These are phyloP conservation scores for Artemisia tridentata DNA, from an alignment of 129 eudicot species.

Conservation along the genomic window DNA sequence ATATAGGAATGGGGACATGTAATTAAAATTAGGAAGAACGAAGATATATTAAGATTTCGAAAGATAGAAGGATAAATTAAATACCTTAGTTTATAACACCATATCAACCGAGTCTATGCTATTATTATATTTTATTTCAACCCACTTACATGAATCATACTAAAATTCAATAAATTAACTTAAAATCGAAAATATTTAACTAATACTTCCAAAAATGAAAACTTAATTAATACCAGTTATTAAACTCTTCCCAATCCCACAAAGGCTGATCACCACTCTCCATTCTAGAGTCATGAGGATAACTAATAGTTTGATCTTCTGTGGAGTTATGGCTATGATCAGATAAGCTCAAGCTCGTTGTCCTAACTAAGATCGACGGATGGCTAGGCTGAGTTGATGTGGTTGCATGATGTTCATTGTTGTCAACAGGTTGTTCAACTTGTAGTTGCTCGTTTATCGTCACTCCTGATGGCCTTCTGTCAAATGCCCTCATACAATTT, in stretches of 20 bases:
- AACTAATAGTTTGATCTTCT: constrained; percentile 20
- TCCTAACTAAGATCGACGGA: constrained; percentile 3
- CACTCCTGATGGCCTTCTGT: constrained; percentile 40
- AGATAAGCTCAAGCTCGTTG: constrained; percentile 5
- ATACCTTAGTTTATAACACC: too few relatives aligned
- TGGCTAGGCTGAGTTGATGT: constrained; percentile 16
- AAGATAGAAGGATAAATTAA: too few relatives aligned
- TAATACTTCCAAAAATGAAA: neutral
- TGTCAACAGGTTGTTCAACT: constrained; percentile 11
- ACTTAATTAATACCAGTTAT: constrained; percentile 16
- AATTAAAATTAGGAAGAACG: too few relatives aligned
- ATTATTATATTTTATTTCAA: too few relatives aligned
- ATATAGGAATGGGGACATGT: too few relatives aligned
- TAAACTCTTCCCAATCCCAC: constrained; percentile 39
- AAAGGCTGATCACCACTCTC: constrained; percentile 31
- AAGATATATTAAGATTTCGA: too few relatives aligned
- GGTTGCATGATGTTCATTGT: constrained; percentile 18
- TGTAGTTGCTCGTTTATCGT: constrained; percentile 7
- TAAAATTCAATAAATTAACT: neutral
- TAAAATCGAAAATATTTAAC: neutral
- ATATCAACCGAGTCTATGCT: too few relatives aligned
- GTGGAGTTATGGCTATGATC: constrained; percentile 27
- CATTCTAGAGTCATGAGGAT: constrained; percentile 5
- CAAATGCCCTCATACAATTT: constrained; percentile 52
- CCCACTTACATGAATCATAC: neutral